phyloP scores from a whole-genome alignment of 129 eudicot species.

The Apium graveolens region DNA sequence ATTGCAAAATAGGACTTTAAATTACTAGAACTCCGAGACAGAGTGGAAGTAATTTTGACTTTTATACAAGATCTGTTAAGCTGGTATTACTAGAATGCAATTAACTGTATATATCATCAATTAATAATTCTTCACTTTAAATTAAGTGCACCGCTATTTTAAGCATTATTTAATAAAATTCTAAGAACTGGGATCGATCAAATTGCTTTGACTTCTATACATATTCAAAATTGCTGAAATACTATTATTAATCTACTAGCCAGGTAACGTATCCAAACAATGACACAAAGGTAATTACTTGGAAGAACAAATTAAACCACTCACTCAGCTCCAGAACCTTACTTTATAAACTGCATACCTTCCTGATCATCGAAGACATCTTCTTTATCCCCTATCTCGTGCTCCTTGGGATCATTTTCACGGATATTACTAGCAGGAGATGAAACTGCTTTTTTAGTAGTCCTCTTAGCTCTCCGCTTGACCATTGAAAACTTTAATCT shows the following conservation, averaged over 20 bases:
- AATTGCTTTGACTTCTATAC: not conserved
- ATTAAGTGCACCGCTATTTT: not conserved
- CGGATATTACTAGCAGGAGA: constrained; percentile 22
- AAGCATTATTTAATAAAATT: no score
- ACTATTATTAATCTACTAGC: not conserved
- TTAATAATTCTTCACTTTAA: not conserved
- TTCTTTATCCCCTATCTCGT: constrained; percentile 17
- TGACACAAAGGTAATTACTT: not conserved
- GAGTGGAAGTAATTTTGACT: not conserved
- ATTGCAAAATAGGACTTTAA: not conserved
- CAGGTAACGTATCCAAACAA: not conserved
- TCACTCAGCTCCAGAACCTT: not conserved
- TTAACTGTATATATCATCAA: not conserved
- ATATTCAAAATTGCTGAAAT: not conserved
- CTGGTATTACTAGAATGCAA: not conserved
- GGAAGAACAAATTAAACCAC: not conserved
- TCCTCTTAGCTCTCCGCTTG: constrained; percentile 32
- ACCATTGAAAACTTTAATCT: constrained; percentile 28
- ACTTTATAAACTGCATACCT: constrained; percentile 24
- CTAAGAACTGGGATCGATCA: not conserved
- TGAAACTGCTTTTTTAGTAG: constrained; percentile 18
- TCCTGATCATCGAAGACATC: constrained; percentile 30
- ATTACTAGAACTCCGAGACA: not conserved
- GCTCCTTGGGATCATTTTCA: constrained; percentile 19
- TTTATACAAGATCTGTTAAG: not conserved